Percentiles rank a stretch among this genome's conserved stretches.
phyloP scores from a whole-genome alignment of 2,329 filamentous ascomycete genomes.

The Dichotomopilus funicola region DNA sequence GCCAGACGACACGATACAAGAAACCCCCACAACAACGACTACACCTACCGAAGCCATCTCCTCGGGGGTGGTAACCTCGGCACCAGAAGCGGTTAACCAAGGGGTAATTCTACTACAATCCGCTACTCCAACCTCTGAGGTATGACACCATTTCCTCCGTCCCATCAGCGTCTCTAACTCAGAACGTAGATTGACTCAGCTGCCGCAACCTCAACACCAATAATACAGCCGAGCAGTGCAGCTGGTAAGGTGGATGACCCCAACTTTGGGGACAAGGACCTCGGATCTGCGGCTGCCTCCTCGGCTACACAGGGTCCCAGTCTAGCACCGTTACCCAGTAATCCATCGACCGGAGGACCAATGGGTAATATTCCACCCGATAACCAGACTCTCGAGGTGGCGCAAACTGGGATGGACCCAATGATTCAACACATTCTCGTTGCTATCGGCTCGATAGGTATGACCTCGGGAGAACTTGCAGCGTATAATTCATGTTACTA shows the following conservation, averaged over 20 bases:
- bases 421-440: slow-evolving; percentile 29
- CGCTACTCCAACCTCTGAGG: slow-evolving; percentile 10
- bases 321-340: slow-evolving; percentile 5
- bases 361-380: not conserved
- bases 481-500: not conserved
- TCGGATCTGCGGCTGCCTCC: not conserved
- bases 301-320: not conserved
- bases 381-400: slow-evolving; percentile 5
- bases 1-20: not conserved
- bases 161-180: not conserved
- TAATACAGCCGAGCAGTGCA: slow-evolving; percentile 2
- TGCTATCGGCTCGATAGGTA: slow-evolving; percentile 32
- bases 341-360: slow-evolving; percentile 8
- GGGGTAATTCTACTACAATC: slow-evolving; percentile 12
- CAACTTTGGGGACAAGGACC: not conserved
- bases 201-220: slow-evolving; percentile 8
- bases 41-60: slow-evolving; percentile 1
- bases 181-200: slow-evolving; percentile 6
- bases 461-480: not conserved
- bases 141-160: not conserved
- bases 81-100: not conserved
- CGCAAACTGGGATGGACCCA: slow-evolving; percentile 18
- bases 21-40: not conserved
- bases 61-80: not conserved
- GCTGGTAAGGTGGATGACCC: not conserved